Conservation (phyloP, 2,329 filamentous ascomycete species). For the Macrophomina tecta region DNA sequence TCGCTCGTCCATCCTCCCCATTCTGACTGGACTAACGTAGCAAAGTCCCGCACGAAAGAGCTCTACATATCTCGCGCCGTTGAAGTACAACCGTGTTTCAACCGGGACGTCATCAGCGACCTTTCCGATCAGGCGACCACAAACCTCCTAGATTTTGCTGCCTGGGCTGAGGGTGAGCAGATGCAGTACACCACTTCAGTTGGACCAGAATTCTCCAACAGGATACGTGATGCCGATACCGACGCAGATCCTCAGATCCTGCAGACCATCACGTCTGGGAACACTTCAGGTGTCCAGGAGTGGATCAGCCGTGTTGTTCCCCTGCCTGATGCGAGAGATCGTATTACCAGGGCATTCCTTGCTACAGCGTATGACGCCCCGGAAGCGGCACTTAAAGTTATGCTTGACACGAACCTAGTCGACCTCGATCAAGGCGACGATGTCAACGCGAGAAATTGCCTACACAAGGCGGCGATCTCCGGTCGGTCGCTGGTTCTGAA, state of each 20-base stretch:
- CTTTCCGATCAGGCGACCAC: slow-evolving; percentile 96
- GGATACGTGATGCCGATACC: slow-evolving; percentile 69
- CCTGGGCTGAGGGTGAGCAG: slow-evolving; percentile 96
- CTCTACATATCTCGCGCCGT: slow-evolving; percentile 94
- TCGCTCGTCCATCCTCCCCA: slow-evolving; percentile 32
- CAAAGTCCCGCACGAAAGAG: slow-evolving; percentile 90
- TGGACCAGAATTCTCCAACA: slow-evolving; percentile 34
- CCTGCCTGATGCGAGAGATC: slow-evolving; percentile 69
- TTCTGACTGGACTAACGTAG: slow-evolving; percentile 7
- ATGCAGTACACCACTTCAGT: slow-evolving; percentile 65
- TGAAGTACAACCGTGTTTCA: slow-evolving; percentile 98
- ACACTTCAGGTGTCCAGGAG: slow-evolving; percentile 77
- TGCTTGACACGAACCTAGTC: slow-evolving; percentile 81
- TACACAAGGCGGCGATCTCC: slow-evolving; percentile 96
- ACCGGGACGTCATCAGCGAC: slow-evolving; percentile 94
- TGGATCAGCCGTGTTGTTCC: slow-evolving; percentile 74
- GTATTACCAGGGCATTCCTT: slow-evolving; percentile 87
- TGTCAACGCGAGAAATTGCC: slow-evolving; percentile 95
- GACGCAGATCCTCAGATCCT: slow-evolving; percentile 88
- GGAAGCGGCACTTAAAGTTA: slow-evolving; percentile 72
- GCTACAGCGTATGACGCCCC: slow-evolving; percentile 87
- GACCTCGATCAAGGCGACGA: slow-evolving; percentile 95
- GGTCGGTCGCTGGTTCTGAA: slow-evolving; percentile 80
- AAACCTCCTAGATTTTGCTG: slow-evolving; percentile 91
- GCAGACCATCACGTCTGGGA: slow-evolving; percentile 84